phyloP scores from a whole-genome alignment of 1,284 basidiomycete genomes.

The Abortiporus biennis region DNA sequence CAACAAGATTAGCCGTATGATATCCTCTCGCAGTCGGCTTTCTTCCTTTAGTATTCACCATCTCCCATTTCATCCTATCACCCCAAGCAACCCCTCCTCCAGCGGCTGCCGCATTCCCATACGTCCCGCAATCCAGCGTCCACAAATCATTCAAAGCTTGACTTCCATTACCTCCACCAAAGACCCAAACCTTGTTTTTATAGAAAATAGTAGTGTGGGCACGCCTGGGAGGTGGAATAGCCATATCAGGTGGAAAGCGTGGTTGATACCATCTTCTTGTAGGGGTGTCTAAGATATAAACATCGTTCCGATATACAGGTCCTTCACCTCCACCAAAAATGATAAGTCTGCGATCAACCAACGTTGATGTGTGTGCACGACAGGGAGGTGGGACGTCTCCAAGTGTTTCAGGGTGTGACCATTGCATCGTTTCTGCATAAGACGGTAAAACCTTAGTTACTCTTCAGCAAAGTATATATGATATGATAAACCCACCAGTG shows the following conservation, averaged over 20 bases:
- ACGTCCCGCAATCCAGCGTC: slow-evolving; percentile 64
- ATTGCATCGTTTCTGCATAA: slow-evolving; percentile 81
- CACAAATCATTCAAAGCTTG: slow-evolving; percentile 88
- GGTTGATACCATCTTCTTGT: slow-evolving; percentile 64
- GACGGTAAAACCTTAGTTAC: neutral
- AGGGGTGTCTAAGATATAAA: slow-evolving; percentile 80
- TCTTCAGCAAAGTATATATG: slow-evolving; percentile 3
- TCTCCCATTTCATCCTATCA: slow-evolving; percentile 59
- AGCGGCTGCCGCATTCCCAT: too few species aligned
- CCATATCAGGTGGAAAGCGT: slow-evolving; percentile 28
- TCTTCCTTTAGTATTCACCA: slow-evolving; percentile 39
- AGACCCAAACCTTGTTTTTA: slow-evolving; percentile 73
- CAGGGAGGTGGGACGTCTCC: slow-evolving; percentile 79
- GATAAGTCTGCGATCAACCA: slow-evolving; percentile 76
- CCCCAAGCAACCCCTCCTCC: too few species aligned
- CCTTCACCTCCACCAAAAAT: slow-evolving; percentile 87
- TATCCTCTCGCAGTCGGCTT: slow-evolving; percentile 76
- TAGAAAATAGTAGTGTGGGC: slow-evolving; percentile 85
- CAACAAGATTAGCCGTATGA: slow-evolving; percentile 85
- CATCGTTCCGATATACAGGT: slow-evolving; percentile 66
- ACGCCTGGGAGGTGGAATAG: slow-evolving; percentile 60
- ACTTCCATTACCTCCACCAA: slow-evolving; percentile 89
- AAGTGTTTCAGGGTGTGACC: slow-evolving; percentile 70
- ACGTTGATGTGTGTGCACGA: slow-evolving; percentile 84
- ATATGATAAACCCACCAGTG: slow-evolving; percentile 49